phyloP scores from a whole-genome alignment of 371 early-diverging fungal genomes.

The Mucor irregularis region DNA sequence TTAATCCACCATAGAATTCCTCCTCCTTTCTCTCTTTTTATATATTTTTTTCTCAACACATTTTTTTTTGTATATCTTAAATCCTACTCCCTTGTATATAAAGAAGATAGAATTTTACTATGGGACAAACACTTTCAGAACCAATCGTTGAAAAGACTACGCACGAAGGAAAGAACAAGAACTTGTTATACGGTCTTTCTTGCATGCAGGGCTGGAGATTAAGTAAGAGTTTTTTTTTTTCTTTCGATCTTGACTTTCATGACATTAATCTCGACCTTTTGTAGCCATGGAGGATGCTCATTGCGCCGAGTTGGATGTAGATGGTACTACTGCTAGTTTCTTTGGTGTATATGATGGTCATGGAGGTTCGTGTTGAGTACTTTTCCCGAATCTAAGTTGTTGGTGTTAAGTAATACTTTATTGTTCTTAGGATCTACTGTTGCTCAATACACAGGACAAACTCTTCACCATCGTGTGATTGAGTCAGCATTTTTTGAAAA shows the following conservation, averaged over 20 bases:
- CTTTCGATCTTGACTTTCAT: neutral
- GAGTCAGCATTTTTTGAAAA: conserved; percentile 62
- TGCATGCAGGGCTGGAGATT: conserved; percentile 99
- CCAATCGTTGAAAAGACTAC: conserved; percentile 90
- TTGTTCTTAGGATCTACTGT: conserved; percentile 63
- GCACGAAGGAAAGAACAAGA: conserved; percentile 68
- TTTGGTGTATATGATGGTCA: conserved; percentile 98
- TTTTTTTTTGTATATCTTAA: no score
- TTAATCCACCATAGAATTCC: no score
- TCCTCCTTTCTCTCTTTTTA: no score
- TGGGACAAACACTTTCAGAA: conserved; percentile 97
- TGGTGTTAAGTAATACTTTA: neutral
- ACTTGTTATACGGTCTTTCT: conserved; percentile 79
- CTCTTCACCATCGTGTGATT: conserved; percentile 75
- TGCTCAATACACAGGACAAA: conserved; percentile 85
- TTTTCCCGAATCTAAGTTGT: no score
- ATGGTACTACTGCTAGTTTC: conserved; percentile 65
- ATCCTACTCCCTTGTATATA: no score
- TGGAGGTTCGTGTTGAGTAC: conserved; percentile 71
- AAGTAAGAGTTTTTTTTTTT: conserved; percentile 54
- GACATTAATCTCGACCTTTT: neutral
- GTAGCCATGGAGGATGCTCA: conserved; percentile 98
- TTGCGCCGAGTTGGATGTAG: conserved; percentile 78
- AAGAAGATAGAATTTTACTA: no score
- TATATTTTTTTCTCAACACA: no score